Percentiles rank a stretch among this genome's conserved stretches.
These are phyloP conservation scores for Capsicum chinense DNA, from an alignment of 257 asterid genomes.

Conservation along the genomic window DNA sequence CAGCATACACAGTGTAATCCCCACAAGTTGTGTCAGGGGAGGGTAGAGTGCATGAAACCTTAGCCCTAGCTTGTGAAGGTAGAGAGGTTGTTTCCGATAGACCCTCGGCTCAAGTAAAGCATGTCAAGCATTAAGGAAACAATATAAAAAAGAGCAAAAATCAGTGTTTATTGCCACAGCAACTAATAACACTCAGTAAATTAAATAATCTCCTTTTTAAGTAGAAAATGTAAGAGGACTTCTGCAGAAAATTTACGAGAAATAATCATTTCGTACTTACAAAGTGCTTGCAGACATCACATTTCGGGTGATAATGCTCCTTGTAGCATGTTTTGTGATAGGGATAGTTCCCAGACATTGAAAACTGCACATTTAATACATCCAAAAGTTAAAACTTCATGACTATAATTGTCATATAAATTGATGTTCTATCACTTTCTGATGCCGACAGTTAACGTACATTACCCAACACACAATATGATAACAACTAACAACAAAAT, in stretches of 20 bases:
- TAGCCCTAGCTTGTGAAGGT: no score
- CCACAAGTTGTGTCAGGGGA: no score
- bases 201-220: not conserved
- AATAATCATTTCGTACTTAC: conserved; percentile 55
- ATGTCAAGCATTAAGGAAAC: not conserved
- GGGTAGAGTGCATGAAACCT: no score
- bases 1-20: no score
- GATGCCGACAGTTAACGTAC: not conserved
- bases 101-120: no score
- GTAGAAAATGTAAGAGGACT: not conserved
- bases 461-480: not conserved
- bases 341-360: conserved; percentile 75
- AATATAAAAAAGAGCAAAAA: not conserved
- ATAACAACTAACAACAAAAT: not conserved
- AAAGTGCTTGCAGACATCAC: conserved; percentile 86
- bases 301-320: conserved; percentile 92
- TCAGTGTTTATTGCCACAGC: not conserved
- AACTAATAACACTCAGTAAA: not conserved
- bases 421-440: not conserved
- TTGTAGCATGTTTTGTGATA: conserved; percentile 90
- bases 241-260: not conserved
- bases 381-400: conserved; percentile 25
- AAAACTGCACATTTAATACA: conserved; percentile 64
- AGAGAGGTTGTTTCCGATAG: no score
- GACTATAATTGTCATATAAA: not conserved